Base-by-base conservation (phyloP, 2,329 filamentous ascomycete species). In the Sporothrix protearum region DNA sequence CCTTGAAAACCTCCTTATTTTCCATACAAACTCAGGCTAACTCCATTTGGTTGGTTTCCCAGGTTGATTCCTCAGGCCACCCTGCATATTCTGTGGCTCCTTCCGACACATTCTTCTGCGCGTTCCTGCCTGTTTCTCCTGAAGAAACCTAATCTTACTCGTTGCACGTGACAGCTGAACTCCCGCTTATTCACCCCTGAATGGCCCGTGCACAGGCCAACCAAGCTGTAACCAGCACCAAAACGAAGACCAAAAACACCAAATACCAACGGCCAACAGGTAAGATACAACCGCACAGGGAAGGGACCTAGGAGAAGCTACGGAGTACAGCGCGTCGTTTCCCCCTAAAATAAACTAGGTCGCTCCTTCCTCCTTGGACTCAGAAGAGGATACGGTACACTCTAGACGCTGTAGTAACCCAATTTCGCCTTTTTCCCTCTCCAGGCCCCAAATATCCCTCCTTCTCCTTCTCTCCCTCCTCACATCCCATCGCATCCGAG, bases 341-440 rank as follows among this genome's bases (percentile, higher is more conserved):
- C 33, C 59, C 68, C 51, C 74, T 70, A 64, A 70, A 70, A 69
- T 25, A 22, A 25, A 22, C 36, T 45, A 53, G n/a, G 57, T 69
- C 55, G 66, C 36, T 66, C 68, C n/a, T 67, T 59, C 67, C 68
- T 67, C 55, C 66, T 71, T 64, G 55, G 59, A 70, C 51, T 51
- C 51, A 73, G 71, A 72, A 75, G 71, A 73, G 73, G 73, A 71
- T 72, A 75, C 73, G 68, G 73, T 72, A 72, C 67, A 73, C 71
- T 64, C 66, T 69, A 73, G 71, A 71, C 67, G 73, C 71, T 64
- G 68, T 69, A 73, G 71, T 70, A 72, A 68, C 71, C 71, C 66
- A 73, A 72, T 74, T 75, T 73, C 71, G 16, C 53, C 39, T 42
- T 51, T 69, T 55, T 28, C 49, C 68, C 68, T 36, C 47, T 51